Evolutionary conservation across 345 rosid genomes (phyloP).

Genomic region (Hibiscus syriacus): DNA sequence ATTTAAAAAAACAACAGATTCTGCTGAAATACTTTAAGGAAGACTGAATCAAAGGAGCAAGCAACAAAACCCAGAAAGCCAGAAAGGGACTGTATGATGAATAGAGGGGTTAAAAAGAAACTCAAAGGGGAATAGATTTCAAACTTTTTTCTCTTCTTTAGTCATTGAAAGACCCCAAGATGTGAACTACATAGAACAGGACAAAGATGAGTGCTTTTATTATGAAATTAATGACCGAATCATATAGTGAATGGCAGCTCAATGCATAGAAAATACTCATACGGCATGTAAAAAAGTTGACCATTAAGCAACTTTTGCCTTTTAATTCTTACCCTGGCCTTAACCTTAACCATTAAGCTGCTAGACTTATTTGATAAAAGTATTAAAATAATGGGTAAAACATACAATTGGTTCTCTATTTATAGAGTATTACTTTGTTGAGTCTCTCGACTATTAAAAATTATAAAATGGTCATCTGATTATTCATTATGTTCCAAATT

Average conservation of each 20-base stretch:
- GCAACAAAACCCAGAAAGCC: conserved; percentile 5
- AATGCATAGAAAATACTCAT: neutral
- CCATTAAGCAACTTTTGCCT: neutral
- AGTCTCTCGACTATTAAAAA: too few relatives aligned
- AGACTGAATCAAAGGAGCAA: neutral
- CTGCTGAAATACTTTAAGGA: too few relatives aligned
- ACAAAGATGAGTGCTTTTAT: neutral
- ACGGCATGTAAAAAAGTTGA: neutral
- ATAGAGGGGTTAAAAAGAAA: neutral
- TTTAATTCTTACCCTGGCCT: too few relatives aligned
- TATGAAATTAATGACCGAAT: neutral
- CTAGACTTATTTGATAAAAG: too few relatives aligned
- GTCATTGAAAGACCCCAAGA: neutral
- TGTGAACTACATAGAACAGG: neutral
- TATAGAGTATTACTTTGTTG: too few relatives aligned
- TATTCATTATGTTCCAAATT: too few relatives aligned
- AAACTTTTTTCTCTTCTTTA: neutral
- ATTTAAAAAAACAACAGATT: conserved; percentile 17
- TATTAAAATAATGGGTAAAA: too few relatives aligned
- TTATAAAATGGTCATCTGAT: too few relatives aligned
- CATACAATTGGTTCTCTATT: too few relatives aligned
- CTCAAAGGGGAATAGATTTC: neutral
- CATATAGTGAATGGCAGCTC: conserved; percentile 1
- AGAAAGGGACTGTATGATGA: neutral
- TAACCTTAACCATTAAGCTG: too few relatives aligned